phyloP scores from a whole-genome alignment of 108 stramenopile species.

The Fragilariopsis cylindrus region DNA sequence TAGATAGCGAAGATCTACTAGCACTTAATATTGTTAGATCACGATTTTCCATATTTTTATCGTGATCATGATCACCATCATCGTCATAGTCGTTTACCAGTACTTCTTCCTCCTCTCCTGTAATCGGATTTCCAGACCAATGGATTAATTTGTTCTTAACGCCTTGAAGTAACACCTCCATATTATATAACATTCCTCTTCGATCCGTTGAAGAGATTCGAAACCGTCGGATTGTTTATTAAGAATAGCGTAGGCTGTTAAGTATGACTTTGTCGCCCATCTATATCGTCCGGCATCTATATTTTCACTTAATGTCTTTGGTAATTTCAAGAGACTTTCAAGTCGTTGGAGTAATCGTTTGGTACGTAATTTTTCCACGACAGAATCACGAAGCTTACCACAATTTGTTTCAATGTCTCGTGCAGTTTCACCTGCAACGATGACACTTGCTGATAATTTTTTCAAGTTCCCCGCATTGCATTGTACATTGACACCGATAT shows the following conservation, averaged over 20 bases:
- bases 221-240: slow-evolving; percentile 79
- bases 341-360: slow-evolving; percentile 75
- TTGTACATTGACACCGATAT: slow-evolving; percentile 70
- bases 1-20: background rate
- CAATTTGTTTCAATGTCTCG: slow-evolving; percentile 51
- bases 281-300: slow-evolving; percentile 58
- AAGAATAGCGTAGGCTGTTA: slow-evolving; percentile 65
- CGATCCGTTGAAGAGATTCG: slow-evolving; percentile 78
- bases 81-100: slow-evolving; percentile 7
- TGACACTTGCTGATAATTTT: slow-evolving; percentile 49
- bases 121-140: slow-evolving; percentile 58
- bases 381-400: slow-evolving; percentile 62
- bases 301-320: slow-evolving; percentile 58
- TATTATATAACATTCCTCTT: slow-evolving; percentile 72
- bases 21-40: slow-evolving; percentile 8
- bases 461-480: slow-evolving; percentile 48
- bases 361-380: slow-evolving; percentile 81
- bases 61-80: slow-evolving; percentile 12
- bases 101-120: slow-evolving; percentile 11
- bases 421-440: slow-evolving; percentile 36
- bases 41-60: slow-evolving; percentile 13
- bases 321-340: slow-evolving; percentile 75
- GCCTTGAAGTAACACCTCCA: slow-evolving; percentile 46
- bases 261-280: slow-evolving; percentile 61
- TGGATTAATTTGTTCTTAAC: slow-evolving; percentile 53